These are phyloP conservation scores for Nemania bipapillata DNA, from an alignment of 2,329 filamentous ascomycete genomes.

Conservation along the genomic window DNA sequence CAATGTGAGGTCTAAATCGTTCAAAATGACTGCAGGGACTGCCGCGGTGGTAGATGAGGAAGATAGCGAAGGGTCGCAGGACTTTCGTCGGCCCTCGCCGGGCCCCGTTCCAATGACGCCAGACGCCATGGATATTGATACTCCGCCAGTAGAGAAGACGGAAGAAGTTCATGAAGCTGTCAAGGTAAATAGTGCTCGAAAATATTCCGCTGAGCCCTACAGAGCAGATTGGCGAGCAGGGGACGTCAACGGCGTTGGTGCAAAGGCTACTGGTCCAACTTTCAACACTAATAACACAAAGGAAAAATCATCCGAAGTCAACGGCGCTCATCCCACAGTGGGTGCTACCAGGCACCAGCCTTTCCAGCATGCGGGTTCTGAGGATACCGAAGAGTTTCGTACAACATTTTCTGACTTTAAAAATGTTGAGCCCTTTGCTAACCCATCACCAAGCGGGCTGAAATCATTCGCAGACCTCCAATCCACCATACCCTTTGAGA, in stretches of 20 bases:
- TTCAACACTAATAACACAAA: conserved; percentile 45
- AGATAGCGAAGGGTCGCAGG: conserved; percentile 55
- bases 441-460: conserved; percentile 59
- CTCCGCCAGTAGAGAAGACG: conserved; percentile 54
- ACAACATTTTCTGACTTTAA: conserved; percentile 65
- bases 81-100: conserved; percentile 38
- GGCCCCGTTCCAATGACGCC: conserved; percentile 44
- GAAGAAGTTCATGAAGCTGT: conserved; percentile 45
- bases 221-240: conserved; percentile 69
- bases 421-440: conserved; percentile 66
- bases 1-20: conserved; percentile 68
- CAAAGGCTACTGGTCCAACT: conserved; percentile 37
- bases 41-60: conserved; percentile 61
- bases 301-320: conserved; percentile 38
- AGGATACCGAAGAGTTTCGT: conserved; percentile 67
- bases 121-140: conserved; percentile 74
- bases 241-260: conserved; percentile 52
- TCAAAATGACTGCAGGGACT: conserved; percentile 61
- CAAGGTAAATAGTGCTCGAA: conserved; percentile 56
- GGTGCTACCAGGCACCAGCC: conserved; percentile 41
- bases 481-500: conserved; percentile 67
- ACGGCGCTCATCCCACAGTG: conserved; percentile 31
- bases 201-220: conserved; percentile 68
- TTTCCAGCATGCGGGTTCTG: conserved; percentile 61
- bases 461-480: conserved; percentile 67